A percentile compares a stretch with the other conserved stretches of the same genome.
Evolutionary conservation across 1,284 basidiomycete genomes (phyloP).

Genomic region (Trametes sp.): DNA sequence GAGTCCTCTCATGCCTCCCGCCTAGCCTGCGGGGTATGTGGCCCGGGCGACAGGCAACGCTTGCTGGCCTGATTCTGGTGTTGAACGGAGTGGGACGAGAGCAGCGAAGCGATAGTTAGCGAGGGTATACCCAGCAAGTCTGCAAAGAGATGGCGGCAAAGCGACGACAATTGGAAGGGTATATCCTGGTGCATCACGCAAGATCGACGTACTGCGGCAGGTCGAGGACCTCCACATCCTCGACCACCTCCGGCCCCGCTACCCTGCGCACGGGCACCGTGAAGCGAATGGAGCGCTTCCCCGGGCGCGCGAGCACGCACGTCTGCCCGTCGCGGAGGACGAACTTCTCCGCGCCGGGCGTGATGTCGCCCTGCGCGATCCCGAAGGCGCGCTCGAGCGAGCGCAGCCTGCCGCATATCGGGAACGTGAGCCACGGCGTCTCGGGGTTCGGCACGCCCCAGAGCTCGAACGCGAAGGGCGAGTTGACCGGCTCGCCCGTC

Average conservation of each 20-base stretch:
- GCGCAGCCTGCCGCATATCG: neutral
- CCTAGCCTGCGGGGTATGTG: too few species aligned
- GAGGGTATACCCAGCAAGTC: too few species aligned
- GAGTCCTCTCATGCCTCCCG: too few species aligned
- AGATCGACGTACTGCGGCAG: neutral
- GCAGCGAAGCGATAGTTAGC: too few species aligned
- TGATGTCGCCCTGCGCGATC: neutral
- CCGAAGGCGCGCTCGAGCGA: neutral
- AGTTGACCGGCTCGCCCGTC: conserved; percentile 13
- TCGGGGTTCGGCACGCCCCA: conserved; percentile 5
- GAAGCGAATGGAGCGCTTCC: neutral
- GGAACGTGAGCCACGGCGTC: conserved; percentile 1
- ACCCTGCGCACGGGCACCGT: neutral
- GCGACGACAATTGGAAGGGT: neutral
- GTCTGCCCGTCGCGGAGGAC: neutral
- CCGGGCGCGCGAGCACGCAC: neutral
- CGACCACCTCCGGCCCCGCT: neutral
- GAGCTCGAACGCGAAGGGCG: conserved; percentile 16
- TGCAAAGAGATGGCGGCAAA: too few species aligned
- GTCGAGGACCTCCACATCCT: neutral
- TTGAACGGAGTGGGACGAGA: too few species aligned
- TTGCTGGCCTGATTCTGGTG: too few species aligned
- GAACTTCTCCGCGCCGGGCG: neutral
- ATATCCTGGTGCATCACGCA: too few species aligned
- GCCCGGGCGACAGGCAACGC: too few species aligned